Percentiles rank a stretch among this genome's conserved stretches.
These are phyloP conservation scores for Diutina scorzettiae DNA, from an alignment of 1,139 yeast genomes.

Conservation along the genomic window DNA sequence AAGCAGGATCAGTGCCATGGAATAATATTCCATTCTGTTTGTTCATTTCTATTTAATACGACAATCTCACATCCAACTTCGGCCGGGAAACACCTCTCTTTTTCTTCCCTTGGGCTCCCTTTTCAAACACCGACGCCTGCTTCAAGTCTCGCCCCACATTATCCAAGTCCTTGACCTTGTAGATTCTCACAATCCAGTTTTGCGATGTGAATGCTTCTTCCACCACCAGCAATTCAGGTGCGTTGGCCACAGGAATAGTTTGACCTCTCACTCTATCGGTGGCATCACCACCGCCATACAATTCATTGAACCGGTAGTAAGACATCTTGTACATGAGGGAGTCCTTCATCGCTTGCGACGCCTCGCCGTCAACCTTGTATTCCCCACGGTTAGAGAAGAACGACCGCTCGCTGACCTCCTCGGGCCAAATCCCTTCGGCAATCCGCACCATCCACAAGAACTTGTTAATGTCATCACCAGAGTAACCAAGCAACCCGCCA, in stretches of 20 bases:
- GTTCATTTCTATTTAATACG: neutral
- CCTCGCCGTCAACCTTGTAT: constrained; percentile 73
- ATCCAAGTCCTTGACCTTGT: constrained; percentile 85
- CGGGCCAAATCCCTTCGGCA: constrained; percentile 99
- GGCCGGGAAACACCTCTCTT: constrained; percentile 2
- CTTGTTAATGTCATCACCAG: constrained; percentile 96
- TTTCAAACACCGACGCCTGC: constrained; percentile 2
- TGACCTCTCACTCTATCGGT: constrained; percentile 86
- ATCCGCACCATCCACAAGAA: constrained; percentile 98
- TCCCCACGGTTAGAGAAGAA: constrained; percentile 82
- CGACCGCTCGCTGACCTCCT: constrained; percentile 76
- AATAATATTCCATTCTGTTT: no score
- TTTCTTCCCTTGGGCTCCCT: neutral
- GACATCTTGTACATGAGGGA: constrained; percentile 94
- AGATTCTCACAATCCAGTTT: constrained; percentile 94
- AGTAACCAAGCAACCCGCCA: constrained; percentile 88
- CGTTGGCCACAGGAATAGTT: constrained; percentile 42
- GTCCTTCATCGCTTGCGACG: constrained; percentile 75
- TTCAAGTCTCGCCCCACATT: constrained; percentile 14
- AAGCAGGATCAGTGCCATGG: no score
- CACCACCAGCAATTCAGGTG: constrained; percentile 57
- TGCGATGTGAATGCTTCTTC: constrained; percentile 95
- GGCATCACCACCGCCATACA: constrained; percentile 58
- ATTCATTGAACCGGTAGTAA: constrained; percentile 72
- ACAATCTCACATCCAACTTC: constrained; percentile 1